Evolutionary conservation across 345 rosid genomes (phyloP), one percentile per base, ranked within the genome.

Genomic region (Eucalyptus rudis): DNA sequence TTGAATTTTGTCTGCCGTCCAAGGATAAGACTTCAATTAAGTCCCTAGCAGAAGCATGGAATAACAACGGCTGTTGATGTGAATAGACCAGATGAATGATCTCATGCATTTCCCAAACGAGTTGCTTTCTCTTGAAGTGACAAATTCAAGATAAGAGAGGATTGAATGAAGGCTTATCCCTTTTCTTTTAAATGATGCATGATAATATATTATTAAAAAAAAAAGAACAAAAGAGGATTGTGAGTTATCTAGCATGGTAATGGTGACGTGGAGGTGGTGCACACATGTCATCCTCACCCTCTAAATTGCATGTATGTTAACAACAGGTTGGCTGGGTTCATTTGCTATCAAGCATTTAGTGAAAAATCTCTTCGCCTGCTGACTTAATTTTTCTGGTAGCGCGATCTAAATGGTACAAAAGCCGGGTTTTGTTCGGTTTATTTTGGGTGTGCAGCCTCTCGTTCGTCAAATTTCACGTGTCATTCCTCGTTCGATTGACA

Each of bases 361-460:
- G 24, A 68, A 68, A 16, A 31, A 64, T 15, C 10, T 64, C 76
- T n/a, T 64, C 10, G 17, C 36, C 19, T 7, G 0, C 3, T 29
- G 8, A 59, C 68, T 59, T 64, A 64, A 64, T 7, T 64, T 29
- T n/a, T n/a, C 8, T 15, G 20, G 5, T n/a, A n/a, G 76, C 40
- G 4, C 6, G 0, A 14, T 64, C 19, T 15, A n/a, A n/a, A n/a
- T n/a, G 20, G 44, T 17, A 68, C 24, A 5, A 68, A 5, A 68
- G 80, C 80, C 2, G 2, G 80, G 13, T 17, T 68, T 17, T 8
- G 7, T 16, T 3, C 4, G 0, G 44, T 33, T 68, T 68, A 33
- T 68, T 16, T 33, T 40, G 24, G 24, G 1, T 33, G 24, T 1
- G 0, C 13, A 20, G 13, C 44, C 24, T 5, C 44, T 8, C 24